Evolutionary conservation across 768 basidiomycete genomes (phyloP), one percentile per base, ranked within the genome.

Genomic region (Lactarius quietus): DNA sequence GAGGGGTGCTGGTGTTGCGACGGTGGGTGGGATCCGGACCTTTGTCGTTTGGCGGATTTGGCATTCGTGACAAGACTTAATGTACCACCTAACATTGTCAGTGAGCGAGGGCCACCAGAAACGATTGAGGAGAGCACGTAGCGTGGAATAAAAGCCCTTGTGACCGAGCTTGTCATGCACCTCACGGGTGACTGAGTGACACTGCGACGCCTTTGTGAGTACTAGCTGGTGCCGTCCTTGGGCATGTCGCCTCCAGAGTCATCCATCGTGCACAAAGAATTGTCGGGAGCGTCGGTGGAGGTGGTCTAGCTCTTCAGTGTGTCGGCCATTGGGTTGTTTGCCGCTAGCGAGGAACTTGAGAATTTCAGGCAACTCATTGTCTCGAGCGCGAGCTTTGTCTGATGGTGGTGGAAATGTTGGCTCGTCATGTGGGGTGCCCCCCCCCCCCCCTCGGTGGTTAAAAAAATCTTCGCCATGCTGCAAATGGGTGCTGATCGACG

Each of bases 41-140:
- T 73, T 72, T 0, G 60, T 15, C 0, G 67, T 62, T 0, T 72
- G 70, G 1, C 72, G 65, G 0, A 70, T 56, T 53, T 82, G 81
- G 59, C 81, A 82, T 9, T 70, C 59, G 54, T 80, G 76, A 59
- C 81, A 81, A 0, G 76, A 71, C 10, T 64, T 31, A 0, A 74
- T 56, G 51, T 65, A 72, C 69, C 72, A 71, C 7, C 26, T 36
- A 14, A 71, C 59, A 57, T 74, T 66, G 0, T 61, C 61, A 1
- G 62, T 57, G 28, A 74, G 51, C 2, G 59, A 60, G 0, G 72
- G 73, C 74, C 74, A 75, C 70, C 73, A 75, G 35, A 72, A 74
- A 0, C 63, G 60, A 5, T 69, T 62, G 0, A 33, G 3, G 20
- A 74, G n/a, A 6, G 58, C n/a, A n/a, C n/a, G n/a, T n/a, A n/a